phyloP scores from a whole-genome alignment of 805 yeast genomes.

The Yarrowia sp. region DNA sequence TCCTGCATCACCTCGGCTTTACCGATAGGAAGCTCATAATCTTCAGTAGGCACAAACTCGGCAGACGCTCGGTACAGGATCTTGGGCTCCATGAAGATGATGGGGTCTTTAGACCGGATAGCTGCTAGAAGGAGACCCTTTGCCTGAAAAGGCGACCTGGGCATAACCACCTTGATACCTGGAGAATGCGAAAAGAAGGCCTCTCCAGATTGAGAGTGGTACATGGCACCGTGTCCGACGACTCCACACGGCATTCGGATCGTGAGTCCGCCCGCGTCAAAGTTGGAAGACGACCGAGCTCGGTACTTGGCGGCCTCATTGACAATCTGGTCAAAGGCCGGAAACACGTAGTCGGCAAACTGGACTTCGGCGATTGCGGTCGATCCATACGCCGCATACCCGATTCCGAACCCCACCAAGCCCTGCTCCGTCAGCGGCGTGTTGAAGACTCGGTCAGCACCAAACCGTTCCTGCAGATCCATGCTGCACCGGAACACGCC shows the following conservation, averaged over 20 bases:
- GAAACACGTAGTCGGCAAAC: slow-evolving; percentile 97
- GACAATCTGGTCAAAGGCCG: slow-evolving; percentile 90
- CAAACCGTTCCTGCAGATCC: slow-evolving; percentile 85
- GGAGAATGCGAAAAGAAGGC: slow-evolving; percentile 95
- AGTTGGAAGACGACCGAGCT: slow-evolving; percentile 88
- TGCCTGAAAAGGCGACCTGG: slow-evolving; percentile 86
- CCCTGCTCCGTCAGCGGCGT: slow-evolving; percentile 97
- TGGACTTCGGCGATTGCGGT: slow-evolving; percentile 92
- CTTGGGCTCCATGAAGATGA: slow-evolving; percentile 87
- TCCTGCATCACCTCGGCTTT: slow-evolving; percentile 81
- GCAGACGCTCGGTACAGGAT: slow-evolving; percentile 79
- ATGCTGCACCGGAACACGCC: slow-evolving; percentile 93
- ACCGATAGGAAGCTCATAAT: slow-evolving; percentile 81
- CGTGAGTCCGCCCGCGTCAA: slow-evolving; percentile 85
- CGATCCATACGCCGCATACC: slow-evolving; percentile 83
- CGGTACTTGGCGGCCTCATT: slow-evolving; percentile 95
- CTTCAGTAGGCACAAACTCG: slow-evolving; percentile 79
- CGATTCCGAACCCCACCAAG: slow-evolving; percentile 81
- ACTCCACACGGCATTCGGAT: slow-evolving; percentile 97
- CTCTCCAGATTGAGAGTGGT: slow-evolving; percentile 90
- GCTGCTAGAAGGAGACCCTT: slow-evolving; percentile 89
- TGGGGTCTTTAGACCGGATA: slow-evolving; percentile 94
- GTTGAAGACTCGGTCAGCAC: slow-evolving; percentile 81
- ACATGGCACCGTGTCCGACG: slow-evolving; percentile 96
- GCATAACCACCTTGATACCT: slow-evolving; percentile 87